Percentiles rank a stretch among this genome's conserved stretches.
These are phyloP conservation scores for Miscanthus lutarioriparius DNA, from an alignment of 176 grass and related monocot species.

Conservation along the genomic window DNA sequence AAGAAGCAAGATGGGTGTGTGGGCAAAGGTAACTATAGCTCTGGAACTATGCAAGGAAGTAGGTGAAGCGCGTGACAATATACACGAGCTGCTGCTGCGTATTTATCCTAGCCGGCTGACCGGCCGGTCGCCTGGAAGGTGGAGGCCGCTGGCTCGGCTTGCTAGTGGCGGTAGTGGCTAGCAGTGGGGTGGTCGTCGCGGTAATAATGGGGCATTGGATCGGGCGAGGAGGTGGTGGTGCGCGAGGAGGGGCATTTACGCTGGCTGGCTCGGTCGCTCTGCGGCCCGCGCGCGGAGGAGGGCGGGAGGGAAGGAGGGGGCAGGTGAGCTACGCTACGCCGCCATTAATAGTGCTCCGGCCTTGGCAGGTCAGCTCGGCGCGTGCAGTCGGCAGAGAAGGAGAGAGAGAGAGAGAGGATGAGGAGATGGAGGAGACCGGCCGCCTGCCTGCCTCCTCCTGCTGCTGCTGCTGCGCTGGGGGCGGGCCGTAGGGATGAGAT, in stretches of 20 bases:
- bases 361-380: background rate
- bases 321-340: constrained; percentile 43
- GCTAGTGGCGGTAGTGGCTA: background rate
- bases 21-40: background rate
- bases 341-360: constrained; percentile 51
- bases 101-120: constrained; percentile 3
- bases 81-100: no score
- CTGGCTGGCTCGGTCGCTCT: background rate
- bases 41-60: background rate
- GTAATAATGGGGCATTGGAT: constrained; percentile 45
- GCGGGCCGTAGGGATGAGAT: constrained; percentile 38
- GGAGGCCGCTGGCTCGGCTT: background rate
- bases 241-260: background rate
- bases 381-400: background rate
- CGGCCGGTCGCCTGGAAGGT: background rate
- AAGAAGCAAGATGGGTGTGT: background rate
- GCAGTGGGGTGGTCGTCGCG: constrained; percentile 16
- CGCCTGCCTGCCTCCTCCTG: no score
- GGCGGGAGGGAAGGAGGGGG: background rate
- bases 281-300: background rate
- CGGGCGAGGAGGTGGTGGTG: constrained; percentile 28
- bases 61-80: background rate
- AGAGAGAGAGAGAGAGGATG: background rate
- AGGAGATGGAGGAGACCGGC: background rate
- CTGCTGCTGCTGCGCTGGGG: no score